Evolutionary conservation across 2,329 filamentous ascomycete genomes (phyloP).

Genomic region (Colletotrichum sojae): DNA sequence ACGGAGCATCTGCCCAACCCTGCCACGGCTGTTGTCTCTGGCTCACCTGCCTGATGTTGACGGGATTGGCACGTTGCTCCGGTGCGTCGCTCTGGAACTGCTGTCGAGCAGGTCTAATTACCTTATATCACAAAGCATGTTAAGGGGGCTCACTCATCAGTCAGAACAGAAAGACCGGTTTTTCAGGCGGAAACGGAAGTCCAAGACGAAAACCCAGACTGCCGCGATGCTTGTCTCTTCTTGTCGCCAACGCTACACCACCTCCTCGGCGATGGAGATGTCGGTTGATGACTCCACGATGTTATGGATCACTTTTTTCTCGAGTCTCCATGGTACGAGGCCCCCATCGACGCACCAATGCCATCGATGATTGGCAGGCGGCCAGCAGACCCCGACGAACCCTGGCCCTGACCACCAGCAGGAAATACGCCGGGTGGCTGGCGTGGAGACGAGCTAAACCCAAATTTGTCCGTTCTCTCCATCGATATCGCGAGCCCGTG

Average conservation of each 20-base stretch:
- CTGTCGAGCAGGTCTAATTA: slow-evolving; percentile 2
- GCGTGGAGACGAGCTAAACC: slow-evolving; percentile 39
- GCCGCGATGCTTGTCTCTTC: neutral
- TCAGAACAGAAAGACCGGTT: neutral
- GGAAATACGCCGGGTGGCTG: slow-evolving; percentile 42
- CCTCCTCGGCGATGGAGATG: slow-evolving; percentile 3
- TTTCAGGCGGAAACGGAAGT: neutral
- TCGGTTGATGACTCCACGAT: slow-evolving; percentile 20
- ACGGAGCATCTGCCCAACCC: slow-evolving; percentile 10
- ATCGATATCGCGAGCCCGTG: slow-evolving; percentile 37
- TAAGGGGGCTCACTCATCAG: neutral
- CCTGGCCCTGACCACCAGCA: slow-evolving; percentile 25
- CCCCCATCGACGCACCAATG: neutral
- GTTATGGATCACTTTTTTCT: slow-evolving; percentile 17
- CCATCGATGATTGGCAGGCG: slow-evolving; percentile 34
- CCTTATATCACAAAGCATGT: neutral
- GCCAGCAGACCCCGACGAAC: slow-evolving; percentile 25
- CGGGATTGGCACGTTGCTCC: slow-evolving; percentile 13
- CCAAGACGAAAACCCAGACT: neutral
- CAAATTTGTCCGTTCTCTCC: slow-evolving; percentile 32
- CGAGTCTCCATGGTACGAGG: slow-evolving; percentile 29
- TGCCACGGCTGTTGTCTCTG: slow-evolving; percentile 11
- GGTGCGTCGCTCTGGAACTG: slow-evolving; percentile 7
- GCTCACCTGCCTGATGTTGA: slow-evolving; percentile 25
- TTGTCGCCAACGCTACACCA: neutral